A percentile compares a stretch with the other conserved stretches of the same genome.
These are phyloP conservation scores for Suhomyces yuchorum DNA, from an alignment of 1,139 yeast species.

Conservation along the genomic window DNA sequence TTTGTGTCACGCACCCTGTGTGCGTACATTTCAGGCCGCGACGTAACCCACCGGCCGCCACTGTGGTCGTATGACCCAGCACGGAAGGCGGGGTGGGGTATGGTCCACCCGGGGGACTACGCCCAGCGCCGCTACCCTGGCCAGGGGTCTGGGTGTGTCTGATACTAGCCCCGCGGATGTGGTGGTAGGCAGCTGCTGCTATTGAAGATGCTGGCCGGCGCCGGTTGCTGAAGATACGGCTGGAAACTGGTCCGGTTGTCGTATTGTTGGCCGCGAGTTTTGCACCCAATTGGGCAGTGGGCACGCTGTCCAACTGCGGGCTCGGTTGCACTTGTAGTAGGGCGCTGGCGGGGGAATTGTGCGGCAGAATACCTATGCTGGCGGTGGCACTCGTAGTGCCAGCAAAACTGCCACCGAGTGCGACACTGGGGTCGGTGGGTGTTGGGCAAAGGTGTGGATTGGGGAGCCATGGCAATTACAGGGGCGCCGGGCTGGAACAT, in stretches of 20 bases:
- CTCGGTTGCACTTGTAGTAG: background rate
- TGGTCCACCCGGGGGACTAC: no score
- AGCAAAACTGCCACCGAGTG: background rate
- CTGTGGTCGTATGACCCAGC: constrained; percentile 1
- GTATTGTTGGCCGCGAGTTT: constrained; percentile 1
- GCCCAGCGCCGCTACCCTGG: no score
- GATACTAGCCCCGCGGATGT: no score
- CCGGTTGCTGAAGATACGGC: background rate
- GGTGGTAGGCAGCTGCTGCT: no score
- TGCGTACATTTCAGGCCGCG: constrained; percentile 9
- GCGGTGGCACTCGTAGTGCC: background rate
- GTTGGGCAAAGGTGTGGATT: background rate
- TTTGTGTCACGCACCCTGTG: constrained; percentile 12
- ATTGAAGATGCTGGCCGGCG: no score
- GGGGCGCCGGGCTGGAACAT: background rate
- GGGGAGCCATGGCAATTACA: background rate
- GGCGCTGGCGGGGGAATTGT: background rate
- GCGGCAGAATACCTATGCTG: no score
- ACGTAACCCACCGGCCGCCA: constrained; percentile 1
- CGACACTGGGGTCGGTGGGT: background rate
- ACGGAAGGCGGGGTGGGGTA: background rate
- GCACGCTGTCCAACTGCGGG: background rate
- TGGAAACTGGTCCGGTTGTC: background rate
- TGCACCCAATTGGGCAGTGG: constrained; percentile 1
- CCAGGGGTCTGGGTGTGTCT: no score